Evolutionary conservation across 2,329 filamentous ascomycete genomes (phyloP).

Genomic region (Cercospora berteroae): DNA sequence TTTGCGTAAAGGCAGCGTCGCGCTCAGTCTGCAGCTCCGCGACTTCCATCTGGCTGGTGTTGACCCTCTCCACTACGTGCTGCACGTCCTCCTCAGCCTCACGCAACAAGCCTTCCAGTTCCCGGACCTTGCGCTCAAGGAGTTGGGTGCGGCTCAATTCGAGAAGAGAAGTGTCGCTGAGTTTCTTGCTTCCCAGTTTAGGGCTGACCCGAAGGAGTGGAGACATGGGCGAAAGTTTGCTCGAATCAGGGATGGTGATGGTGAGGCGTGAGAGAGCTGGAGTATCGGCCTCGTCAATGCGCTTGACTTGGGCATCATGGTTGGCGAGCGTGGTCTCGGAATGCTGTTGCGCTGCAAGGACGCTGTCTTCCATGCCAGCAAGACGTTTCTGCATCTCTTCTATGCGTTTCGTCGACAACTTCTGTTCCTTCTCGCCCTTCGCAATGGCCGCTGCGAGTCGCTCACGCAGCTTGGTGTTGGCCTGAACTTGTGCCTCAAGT

Average conservation of each 20-base stretch:
- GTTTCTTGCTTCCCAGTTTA: slow-evolving; percentile 59
- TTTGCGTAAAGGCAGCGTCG: slow-evolving; percentile 71
- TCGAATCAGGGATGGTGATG: slow-evolving; percentile 50
- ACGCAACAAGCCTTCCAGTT: slow-evolving; percentile 77
- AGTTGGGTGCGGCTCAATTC: slow-evolving; percentile 71
- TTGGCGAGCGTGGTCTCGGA: slow-evolving; percentile 79
- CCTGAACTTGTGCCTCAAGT: slow-evolving; percentile 75
- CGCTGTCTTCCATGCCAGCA: slow-evolving; percentile 76
- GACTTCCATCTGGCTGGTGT: slow-evolving; percentile 78
- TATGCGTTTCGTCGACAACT: slow-evolving; percentile 75
- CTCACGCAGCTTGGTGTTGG: slow-evolving; percentile 70
- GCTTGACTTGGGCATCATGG: slow-evolving; percentile 81
- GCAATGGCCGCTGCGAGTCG: slow-evolving; percentile 76
- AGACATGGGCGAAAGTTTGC: slow-evolving; percentile 50
- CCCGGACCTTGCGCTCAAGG: slow-evolving; percentile 74
- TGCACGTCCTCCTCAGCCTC: slow-evolving; percentile 80
- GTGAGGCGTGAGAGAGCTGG: slow-evolving; percentile 70
- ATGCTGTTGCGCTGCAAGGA: slow-evolving; percentile 77
- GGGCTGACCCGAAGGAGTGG: slow-evolving; percentile 54
- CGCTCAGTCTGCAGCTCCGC: slow-evolving; percentile 72
- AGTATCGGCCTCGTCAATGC: slow-evolving; percentile 73
- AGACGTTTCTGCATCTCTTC: slow-evolving; percentile 78
- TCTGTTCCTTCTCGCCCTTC: slow-evolving; percentile 81
- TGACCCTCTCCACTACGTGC: slow-evolving; percentile 79
- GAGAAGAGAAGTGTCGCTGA: slow-evolving; percentile 50